phyloP scores from a whole-genome alignment of 2,329 filamentous ascomycete species.

The Pestalotiopsis sp. region DNA sequence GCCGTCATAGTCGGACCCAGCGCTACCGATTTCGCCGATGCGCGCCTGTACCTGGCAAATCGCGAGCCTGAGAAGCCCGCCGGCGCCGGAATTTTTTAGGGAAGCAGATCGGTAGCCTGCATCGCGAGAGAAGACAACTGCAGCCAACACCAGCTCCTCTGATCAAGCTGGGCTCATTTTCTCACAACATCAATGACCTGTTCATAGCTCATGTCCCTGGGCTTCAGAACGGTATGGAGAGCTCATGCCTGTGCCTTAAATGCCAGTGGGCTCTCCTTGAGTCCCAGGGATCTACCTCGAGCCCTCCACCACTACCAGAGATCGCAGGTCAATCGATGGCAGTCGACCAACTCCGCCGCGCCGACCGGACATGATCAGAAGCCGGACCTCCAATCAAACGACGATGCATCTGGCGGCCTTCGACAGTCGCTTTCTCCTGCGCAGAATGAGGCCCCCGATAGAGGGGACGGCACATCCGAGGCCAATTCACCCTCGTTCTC shows the following conservation, averaged over 20 bases:
- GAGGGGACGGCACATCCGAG: background rate
- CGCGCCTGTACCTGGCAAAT: background rate
- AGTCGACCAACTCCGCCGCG: conserved; percentile 2
- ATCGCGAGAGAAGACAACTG: background rate
- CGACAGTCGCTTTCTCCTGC: background rate
- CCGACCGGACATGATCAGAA: background rate
- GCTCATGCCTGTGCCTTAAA: conserved; percentile 25
- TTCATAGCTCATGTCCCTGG: conserved; percentile 36
- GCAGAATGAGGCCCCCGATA: background rate
- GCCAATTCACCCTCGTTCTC: conserved; percentile 15
- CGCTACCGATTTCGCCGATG: conserved; percentile 2
- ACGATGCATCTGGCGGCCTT: background rate
- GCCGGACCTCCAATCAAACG: background rate
- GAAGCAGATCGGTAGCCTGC: background rate
- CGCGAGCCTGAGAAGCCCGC: background rate
- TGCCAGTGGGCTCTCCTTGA: conserved; percentile 28
- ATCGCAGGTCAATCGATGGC: background rate
- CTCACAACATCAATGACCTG: conserved; percentile 23
- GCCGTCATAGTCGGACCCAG: background rate
- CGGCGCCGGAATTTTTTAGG: conserved; percentile 11
- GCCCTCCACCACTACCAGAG: conserved; percentile 9
- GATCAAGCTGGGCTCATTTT: background rate
- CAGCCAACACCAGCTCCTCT: conserved; percentile 12
- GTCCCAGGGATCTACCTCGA: conserved; percentile 27
- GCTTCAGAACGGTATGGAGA: conserved; percentile 32